Evolutionary conservation across 2,329 filamentous ascomycete genomes (phyloP), one percentile per base, ranked within the genome.

Genomic region (Tolypocladium cylindrosporum): DNA sequence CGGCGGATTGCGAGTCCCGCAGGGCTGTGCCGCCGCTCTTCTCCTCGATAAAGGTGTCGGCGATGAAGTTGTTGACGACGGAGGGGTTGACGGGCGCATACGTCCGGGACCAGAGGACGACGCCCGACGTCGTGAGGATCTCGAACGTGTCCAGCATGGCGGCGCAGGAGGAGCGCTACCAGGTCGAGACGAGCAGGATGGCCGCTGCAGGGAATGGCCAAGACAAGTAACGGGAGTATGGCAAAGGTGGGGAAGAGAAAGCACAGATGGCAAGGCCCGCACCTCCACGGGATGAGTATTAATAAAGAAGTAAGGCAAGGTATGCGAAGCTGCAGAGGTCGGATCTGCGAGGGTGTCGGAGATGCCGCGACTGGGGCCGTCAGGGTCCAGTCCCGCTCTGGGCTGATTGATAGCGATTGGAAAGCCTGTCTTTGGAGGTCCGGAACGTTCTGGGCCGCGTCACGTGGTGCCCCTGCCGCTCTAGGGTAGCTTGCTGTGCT

Each of bases 41-140:
- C 78, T 97, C 93, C 75, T 99, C 94, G 69, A 99, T 97, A 72
- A 99, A 97, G 69, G 97, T 90, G 74, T 97, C 91, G 71, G 87
- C 87, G 74, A 99, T 97, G 73, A 99, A 87, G 77, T 85, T 89
- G 79, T 99, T 97, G 78, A 99, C 87, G 63, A 97, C 80, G 66
- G 88, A 86, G 50, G 89, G 83, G 70, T 86, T 91, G 69, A 96
- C 85, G 2, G 88, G 82, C 57, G 87, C 85, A 72, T 93, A 96
- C 34, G 86, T 88, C 71, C 89, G 88, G 61, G 93, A 97, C 94
- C 94, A 99, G 57, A 99, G 84, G 59, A 99, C 94, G 62, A 99
- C 92, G 58, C 94, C 94, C 4, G 92, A 96, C 42, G 93, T 96
- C 60, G 93, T 97, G 61, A 99, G 75, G 64, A 99, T 94, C 75